These are phyloP conservation scores for Trichosporon sp. DNA, from an alignment of 1,284 basidiomycete genomes.

Conservation along the genomic window DNA sequence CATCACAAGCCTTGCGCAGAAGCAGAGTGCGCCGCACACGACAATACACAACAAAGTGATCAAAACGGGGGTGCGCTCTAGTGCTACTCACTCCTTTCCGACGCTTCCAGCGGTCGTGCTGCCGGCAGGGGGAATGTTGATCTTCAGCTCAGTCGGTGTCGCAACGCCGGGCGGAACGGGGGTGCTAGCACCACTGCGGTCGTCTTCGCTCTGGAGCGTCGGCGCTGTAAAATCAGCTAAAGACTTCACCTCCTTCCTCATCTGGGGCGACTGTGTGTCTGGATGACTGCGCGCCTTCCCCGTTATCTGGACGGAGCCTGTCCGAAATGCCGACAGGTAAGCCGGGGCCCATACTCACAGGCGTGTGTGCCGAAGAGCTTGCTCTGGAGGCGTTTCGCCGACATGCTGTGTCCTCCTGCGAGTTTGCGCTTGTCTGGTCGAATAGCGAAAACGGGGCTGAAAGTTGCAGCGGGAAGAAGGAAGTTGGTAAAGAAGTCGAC, in stretches of 20 bases:
- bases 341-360: background rate
- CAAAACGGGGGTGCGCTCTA: too few species aligned
- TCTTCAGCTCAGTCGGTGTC: constrained; percentile 61
- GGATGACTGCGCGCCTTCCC: background rate
- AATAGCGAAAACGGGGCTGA: too few species aligned
- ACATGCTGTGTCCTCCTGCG: constrained; percentile 30
- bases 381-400: constrained; percentile 69
- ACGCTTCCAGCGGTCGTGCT: background rate
- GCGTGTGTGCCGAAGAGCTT: constrained; percentile 66
- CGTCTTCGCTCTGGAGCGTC: background rate
- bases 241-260: constrained; percentile 44
- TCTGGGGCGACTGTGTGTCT: background rate
- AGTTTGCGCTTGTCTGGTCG: too few species aligned
- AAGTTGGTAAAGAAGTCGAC: background rate
- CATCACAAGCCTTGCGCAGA: too few species aligned
- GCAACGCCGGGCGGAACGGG: background rate
- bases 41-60: background rate
- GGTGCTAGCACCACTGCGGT: constrained; percentile 21
- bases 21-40: background rate
- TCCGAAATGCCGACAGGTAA: background rate
- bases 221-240: background rate
- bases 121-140: constrained; percentile 70
- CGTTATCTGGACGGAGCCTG: too few species aligned
- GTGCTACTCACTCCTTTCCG: constrained; percentile 13
- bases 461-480: background rate